Conservation (phyloP, 169 alveolate genomes). For the Toxoplasma gondii region DNA sequence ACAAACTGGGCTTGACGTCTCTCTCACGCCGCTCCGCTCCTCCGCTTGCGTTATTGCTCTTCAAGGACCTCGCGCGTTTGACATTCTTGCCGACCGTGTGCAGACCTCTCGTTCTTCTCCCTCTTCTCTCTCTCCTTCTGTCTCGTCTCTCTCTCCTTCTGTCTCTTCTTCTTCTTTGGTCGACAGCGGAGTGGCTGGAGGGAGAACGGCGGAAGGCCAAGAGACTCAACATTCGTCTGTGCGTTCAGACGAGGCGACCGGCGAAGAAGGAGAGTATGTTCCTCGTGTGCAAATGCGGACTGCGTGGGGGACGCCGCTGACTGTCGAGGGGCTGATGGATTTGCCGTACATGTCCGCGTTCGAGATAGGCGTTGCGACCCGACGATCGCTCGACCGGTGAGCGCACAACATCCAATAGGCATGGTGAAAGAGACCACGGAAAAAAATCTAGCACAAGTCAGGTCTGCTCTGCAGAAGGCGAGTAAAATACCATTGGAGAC, state of each 20-base stretch:
- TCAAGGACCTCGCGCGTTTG: background rate
- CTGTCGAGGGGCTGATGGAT: background rate
- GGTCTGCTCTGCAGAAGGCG: too few relatives aligned
- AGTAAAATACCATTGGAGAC: too few relatives aligned
- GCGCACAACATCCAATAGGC: too few relatives aligned
- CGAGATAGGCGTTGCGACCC: background rate
- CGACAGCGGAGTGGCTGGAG: background rate
- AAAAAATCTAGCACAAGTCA: too few relatives aligned
- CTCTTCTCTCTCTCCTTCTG: background rate
- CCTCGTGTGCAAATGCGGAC: background rate
- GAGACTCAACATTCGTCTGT: too few relatives aligned
- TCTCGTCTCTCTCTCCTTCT: background rate
- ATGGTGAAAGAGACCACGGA: too few relatives aligned
- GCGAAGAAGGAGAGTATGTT: too few relatives aligned
- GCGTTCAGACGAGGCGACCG: too few relatives aligned
- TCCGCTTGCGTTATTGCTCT: background rate
- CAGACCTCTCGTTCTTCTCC: background rate
- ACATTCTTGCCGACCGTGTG: background rate
- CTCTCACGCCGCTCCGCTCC: background rate
- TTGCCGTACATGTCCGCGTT: conserved; percentile 4
- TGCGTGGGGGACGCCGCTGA: background rate
- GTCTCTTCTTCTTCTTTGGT: background rate
- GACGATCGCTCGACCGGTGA: background rate
- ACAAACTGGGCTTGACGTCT: conserved; percentile 12
- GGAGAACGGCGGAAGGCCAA: background rate